These are phyloP conservation scores for Saccharomyces hybrid DNA, from an alignment of 1,139 yeast species.

Conservation along the genomic window DNA sequence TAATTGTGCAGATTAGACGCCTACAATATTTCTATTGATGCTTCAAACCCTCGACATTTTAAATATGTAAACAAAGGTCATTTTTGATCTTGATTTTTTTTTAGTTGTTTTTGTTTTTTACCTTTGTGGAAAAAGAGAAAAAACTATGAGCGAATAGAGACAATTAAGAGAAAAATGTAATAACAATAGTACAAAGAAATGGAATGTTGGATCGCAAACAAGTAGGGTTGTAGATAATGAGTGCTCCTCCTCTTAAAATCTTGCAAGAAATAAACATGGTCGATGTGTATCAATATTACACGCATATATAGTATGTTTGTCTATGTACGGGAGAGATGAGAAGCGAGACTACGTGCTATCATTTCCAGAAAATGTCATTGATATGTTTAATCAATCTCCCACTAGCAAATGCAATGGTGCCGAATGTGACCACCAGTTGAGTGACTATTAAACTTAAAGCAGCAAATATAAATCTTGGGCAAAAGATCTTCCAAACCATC, in stretches of 20 bases:
- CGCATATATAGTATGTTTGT: not conserved
- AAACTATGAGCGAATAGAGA: not conserved
- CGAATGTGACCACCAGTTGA: constrained; percentile 51
- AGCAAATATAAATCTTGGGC: constrained; percentile 91
- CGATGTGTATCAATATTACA: not conserved
- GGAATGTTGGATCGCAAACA: not conserved
- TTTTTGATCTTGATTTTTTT: not conserved
- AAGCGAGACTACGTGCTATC: not conserved
- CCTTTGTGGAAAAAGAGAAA: not conserved
- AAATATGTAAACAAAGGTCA: not conserved
- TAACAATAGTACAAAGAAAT: not conserved
- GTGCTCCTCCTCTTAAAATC: not conserved
- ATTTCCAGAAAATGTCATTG: constrained; percentile 56
- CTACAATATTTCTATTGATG: not conserved
- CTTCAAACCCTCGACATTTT: not conserved
- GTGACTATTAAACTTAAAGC: constrained; percentile 60
- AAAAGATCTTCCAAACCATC: constrained; percentile 99
- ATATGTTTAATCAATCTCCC: constrained; percentile 59
- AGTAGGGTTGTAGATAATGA: not conserved
- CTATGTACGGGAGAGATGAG: not conserved
- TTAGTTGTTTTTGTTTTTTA: not conserved
- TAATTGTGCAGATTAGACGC: not conserved
- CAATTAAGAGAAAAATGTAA: not conserved
- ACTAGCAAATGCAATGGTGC: constrained; percentile 62
- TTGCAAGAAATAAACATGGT: not conserved